Base-by-base conservation (phyloP, 2,329 filamentous ascomycete genomes). In the Trichoderma sp. region DNA sequence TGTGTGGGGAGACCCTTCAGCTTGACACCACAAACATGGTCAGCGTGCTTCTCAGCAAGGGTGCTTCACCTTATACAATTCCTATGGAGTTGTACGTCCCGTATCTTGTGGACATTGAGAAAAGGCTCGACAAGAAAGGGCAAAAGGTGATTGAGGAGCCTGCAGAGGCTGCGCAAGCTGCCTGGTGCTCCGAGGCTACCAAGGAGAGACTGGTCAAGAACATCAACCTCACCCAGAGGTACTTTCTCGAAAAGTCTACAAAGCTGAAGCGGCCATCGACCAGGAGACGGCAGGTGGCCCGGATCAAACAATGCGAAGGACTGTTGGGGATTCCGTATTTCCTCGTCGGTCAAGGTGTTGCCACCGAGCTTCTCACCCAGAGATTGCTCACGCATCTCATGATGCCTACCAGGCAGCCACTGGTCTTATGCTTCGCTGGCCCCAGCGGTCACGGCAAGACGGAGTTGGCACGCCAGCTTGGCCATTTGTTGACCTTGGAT, bases 371-470 rank as follows among this genome's bases (percentile, higher is more conserved):
- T 3, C 57, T 65, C 3, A 56, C 61, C n/a, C 64, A 65, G 45
- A 55, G 21, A 10, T 19, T 65, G 9, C 56, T 65, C 44, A 62
- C 30, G 7, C 64, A 65, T 43, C 21, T 62, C 15, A 43, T 61
- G 48, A 28, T 65, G 44, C 64, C 57, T 2, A 51, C 51, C 0
- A 56, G 44, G 15, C 58, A 50, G 1, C 64, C 64, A 7, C 57
- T 65, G 14, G 64, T 65, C 5, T 24, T 65, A 7, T 72, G 77
- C 1, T 82, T 82, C 58, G 78, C 78, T 3, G 82, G 81, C 0
- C 78, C 79, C 0, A 79, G 78, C 43, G 81, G 81, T 0, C 81
- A 83, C 65, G 81, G 82, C 5, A 83, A 83, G 70, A 83, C 80
- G 0, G 80, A 82, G 65, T 69, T 83, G 14, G 80, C 81, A 0